Percentiles rank a stretch among this genome's conserved stretches.
Evolutionary conservation across 1,284 basidiomycete species (phyloP).

Genomic region (Porodaedalea pini): DNA sequence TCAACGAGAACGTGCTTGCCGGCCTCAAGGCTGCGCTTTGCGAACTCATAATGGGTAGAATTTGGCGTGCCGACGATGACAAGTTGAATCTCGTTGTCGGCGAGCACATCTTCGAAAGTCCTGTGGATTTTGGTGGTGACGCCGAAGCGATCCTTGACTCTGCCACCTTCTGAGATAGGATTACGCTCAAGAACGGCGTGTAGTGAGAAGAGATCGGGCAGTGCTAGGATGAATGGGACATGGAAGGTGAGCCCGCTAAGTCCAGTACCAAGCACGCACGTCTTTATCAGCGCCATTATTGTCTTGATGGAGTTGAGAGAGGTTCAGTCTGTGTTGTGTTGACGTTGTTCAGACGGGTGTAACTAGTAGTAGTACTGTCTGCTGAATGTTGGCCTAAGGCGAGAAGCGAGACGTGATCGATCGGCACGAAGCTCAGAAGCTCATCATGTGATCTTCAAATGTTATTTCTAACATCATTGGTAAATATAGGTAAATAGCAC

Average conservation of each 20-base stretch:
- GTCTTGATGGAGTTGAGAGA: background rate
- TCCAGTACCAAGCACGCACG: slow-evolving; percentile 73
- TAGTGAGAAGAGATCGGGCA: slow-evolving; percentile 71
- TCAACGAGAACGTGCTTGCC: slow-evolving; percentile 85
- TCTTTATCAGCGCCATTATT: slow-evolving; percentile 52
- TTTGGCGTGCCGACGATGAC: slow-evolving; percentile 77
- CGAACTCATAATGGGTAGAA: slow-evolving; percentile 71
- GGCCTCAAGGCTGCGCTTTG: slow-evolving; percentile 61
- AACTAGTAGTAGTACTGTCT: background rate
- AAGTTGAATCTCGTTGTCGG: slow-evolving; percentile 60
- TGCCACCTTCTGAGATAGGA: slow-evolving; percentile 55
- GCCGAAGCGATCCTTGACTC: slow-evolving; percentile 60
- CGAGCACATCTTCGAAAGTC: slow-evolving; percentile 52
- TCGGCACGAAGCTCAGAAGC: no score
- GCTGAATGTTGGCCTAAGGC: no score
- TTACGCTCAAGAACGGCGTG: slow-evolving; percentile 65
- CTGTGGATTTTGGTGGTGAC: slow-evolving; percentile 53
- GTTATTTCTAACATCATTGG: slow-evolving; percentile 8
- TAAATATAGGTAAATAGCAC: background rate
- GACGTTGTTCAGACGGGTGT: background rate
- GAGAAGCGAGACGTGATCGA: no score
- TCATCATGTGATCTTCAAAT: no score
- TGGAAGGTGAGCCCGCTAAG: slow-evolving; percentile 77
- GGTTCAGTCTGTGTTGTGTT: background rate
- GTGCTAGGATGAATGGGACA: slow-evolving; percentile 70